A percentile compares a stretch with the other conserved stretches of the same genome.
Conservation (phyloP, 2,329 filamentous ascomycete genomes). For the Calonectria naviculata region DNA sequence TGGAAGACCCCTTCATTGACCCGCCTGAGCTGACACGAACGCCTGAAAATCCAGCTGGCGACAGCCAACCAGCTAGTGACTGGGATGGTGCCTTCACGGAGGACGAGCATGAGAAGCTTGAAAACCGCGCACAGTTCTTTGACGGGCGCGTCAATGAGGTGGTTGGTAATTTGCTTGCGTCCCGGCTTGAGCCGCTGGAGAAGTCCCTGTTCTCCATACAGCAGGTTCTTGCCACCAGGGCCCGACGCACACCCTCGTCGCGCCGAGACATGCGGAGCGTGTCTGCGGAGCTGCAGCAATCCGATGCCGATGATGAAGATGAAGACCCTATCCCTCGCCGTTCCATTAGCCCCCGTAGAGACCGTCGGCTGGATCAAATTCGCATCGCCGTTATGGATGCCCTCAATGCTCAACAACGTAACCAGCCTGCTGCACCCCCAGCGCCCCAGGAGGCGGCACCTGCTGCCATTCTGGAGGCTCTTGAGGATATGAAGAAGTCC, state of each 20-base stretch:
- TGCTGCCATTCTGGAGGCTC: conserved; percentile 71
- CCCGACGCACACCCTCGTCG: conserved; percentile 65
- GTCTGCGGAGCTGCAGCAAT: conserved; percentile 79
- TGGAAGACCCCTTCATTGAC: conserved; percentile 73
- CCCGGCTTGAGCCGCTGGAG: conserved; percentile 84
- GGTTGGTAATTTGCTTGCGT: conserved; percentile 81
- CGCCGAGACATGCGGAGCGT: conserved; percentile 72
- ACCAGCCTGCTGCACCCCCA: conserved; percentile 45
- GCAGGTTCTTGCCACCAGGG: conserved; percentile 70
- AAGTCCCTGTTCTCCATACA: conserved; percentile 82
- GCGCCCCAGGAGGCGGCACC: conserved; percentile 28
- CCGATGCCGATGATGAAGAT: conserved; percentile 95
- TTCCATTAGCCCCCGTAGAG: conserved; percentile 81
- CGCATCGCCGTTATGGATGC: conserved; percentile 79
- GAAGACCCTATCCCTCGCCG: conserved; percentile 75
- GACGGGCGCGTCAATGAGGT: conserved; percentile 90
- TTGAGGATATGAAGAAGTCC: conserved; percentile 72
- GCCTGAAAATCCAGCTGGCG: conserved; percentile 61
- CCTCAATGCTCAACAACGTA: conserved; percentile 67
- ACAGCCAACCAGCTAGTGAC: conserved; percentile 80
- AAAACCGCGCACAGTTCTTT: conserved; percentile 86
- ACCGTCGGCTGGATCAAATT: conserved; percentile 87
- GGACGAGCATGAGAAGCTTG: conserved; percentile 85
- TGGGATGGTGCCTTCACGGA: conserved; percentile 91
- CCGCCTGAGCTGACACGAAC: conserved; percentile 59